phyloP scores from a whole-genome alignment of 2,329 filamentous ascomycete species.

The Talaromyces albobiverticillius region DNA sequence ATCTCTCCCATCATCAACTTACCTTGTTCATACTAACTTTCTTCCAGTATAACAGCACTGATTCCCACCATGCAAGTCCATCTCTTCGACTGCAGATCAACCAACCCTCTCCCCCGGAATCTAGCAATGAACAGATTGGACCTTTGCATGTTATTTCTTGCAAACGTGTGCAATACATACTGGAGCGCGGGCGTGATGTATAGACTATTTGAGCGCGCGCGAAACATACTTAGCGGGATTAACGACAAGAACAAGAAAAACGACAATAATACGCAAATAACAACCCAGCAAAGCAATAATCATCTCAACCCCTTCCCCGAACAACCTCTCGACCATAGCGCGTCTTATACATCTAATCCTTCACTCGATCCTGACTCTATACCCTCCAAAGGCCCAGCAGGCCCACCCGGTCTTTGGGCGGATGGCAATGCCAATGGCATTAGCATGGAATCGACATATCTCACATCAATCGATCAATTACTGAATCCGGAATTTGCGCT shows the following conservation, averaged over 20 bases:
- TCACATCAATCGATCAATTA: too few relatives aligned
- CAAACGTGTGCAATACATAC: neutral
- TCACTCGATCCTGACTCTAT: too few relatives aligned
- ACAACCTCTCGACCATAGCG: too few relatives aligned
- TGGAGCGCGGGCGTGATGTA: conserved; percentile 9
- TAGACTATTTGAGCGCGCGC: conserved; percentile 2
- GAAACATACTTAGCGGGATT: neutral
- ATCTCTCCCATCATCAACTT: too few relatives aligned
- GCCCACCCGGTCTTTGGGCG: too few relatives aligned
- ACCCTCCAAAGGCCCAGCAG: too few relatives aligned
- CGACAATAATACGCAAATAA: neutral
- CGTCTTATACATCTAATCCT: too few relatives aligned
- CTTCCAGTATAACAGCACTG: neutral
- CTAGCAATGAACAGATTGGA: neutral
- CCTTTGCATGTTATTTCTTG: conserved; percentile 3
- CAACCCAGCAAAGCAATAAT: neutral
- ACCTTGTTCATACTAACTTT: too few relatives aligned
- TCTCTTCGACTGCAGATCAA: neutral
- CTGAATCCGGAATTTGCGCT: too few relatives aligned
- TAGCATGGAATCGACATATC: too few relatives aligned
- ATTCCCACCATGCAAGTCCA: conserved; percentile 8
- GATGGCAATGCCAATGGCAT: too few relatives aligned
- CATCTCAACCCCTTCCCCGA: too few relatives aligned
- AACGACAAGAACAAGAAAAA: neutral
- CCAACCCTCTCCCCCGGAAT: neutral